Evolutionary conservation across 805 yeast genomes (phyloP), one percentile per base, ranked within the genome.

Genomic region (Candida arabinofermentans): DNA sequence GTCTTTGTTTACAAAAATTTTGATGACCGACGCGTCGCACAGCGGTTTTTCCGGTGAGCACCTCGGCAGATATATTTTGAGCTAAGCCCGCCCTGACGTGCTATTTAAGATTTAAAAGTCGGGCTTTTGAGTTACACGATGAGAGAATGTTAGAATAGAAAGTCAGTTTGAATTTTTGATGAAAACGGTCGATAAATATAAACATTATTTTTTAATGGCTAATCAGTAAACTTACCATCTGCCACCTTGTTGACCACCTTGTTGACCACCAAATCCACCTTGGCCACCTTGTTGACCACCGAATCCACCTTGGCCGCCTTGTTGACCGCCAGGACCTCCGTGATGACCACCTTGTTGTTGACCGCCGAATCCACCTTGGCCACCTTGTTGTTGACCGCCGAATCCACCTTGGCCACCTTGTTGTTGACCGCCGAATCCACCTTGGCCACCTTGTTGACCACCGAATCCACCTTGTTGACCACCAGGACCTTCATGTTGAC

Each of bases 361-460:
- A 22, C 40, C 37, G 37, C 40, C 36, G 14, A 44, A 48, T 18
- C 47, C 43, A 29, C 24, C 24, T 23, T 6, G 24, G 9, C 24
- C 24, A 23, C 24, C 24, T 7, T 23, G 24, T 7, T 23, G 24
- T 23, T 23, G 24, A 4, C 39, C 39, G 8, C 40, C 40, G 8
- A 46, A 36, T 9, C 55, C 57, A 27, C 61, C 61, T 24, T 49
- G 47, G 39, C 49, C 36, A 29, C 52, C 36, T 38, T 47, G 24
- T 7, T 9, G 8, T 23, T 6, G 24, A 8, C 39, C 39, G 8
- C 40, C 40, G 13, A 46, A 37, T 8, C 55, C 57, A 27, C 61
- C 61, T 24, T 49, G 47, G 40, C 49, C 36, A 32, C 53, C 38
- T 38, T 45, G 24, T 7, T 12, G 10, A 12, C 34, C 34, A n/a